Percentiles rank a stretch among this genome's conserved stretches.
These are phyloP conservation scores for Tetrapisispora iriomotensis DNA, from an alignment of 805 yeast species.

Conservation along the genomic window DNA sequence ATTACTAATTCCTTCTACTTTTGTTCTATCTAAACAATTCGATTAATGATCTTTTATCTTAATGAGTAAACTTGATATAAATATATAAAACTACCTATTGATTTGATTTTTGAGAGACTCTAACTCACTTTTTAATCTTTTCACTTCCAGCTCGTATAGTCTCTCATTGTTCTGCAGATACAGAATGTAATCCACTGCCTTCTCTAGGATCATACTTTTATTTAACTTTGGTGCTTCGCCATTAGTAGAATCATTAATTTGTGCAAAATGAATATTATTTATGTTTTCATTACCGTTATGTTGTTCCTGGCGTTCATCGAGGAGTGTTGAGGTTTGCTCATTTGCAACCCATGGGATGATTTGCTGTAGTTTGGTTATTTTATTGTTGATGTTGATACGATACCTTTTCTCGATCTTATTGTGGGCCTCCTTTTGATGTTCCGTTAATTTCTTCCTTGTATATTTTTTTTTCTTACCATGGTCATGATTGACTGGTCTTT, in stretches of 20 bases:
- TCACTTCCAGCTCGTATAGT: slow-evolving; percentile 24
- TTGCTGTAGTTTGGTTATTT: slow-evolving; percentile 56
- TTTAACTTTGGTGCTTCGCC: slow-evolving; percentile 36
- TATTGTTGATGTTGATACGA: slow-evolving; percentile 61
- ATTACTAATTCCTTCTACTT: no score
- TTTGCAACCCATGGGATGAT: slow-evolving; percentile 59
- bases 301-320: slow-evolving; percentile 24
- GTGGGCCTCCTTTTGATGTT: slow-evolving; percentile 58
- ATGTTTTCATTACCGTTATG: slow-evolving; percentile 9
- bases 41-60: neutral
- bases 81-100: no score
- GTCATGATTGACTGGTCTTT: neutral
- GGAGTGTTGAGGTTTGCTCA: slow-evolving; percentile 47
- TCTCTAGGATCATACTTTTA: slow-evolving; percentile 58
- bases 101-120: slow-evolving; percentile 13
- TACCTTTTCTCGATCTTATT: slow-evolving; percentile 64
- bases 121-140: slow-evolving; percentile 28
- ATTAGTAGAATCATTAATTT: neutral
- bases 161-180: slow-evolving; percentile 43
- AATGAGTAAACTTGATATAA: no score
- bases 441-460: slow-evolving; percentile 41
- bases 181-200: slow-evolving; percentile 53
- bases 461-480: slow-evolving; percentile 17
- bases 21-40: neutral
- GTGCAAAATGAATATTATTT: slow-evolving; percentile 1